phyloP scores from a whole-genome alignment of 1,284 basidiomycete species.

The Gomphus bonarii region DNA sequence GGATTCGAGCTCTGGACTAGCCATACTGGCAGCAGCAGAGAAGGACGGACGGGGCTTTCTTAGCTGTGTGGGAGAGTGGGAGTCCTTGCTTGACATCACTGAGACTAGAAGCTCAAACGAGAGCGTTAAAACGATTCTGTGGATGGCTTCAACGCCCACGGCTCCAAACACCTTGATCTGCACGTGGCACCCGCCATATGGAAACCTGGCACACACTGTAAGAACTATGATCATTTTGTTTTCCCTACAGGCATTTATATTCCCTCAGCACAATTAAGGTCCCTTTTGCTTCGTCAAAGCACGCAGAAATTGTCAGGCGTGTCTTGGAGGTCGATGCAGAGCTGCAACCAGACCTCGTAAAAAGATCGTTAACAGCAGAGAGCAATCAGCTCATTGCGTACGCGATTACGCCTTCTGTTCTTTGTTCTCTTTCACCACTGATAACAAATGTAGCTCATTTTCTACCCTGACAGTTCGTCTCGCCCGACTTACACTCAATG shows the following conservation, averaged over 20 bases:
- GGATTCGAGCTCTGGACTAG: slow-evolving; percentile 19
- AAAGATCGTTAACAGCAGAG: slow-evolving; percentile 56
- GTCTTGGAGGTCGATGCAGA: slow-evolving; percentile 81
- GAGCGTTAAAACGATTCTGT: not conserved
- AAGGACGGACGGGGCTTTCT: slow-evolving; percentile 31
- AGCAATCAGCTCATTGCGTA: slow-evolving; percentile 64
- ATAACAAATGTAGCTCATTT: slow-evolving; percentile 43
- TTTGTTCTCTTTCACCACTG: not conserved
- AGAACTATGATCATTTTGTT: not conserved
- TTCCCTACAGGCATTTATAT: not conserved
- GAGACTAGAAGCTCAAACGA: not conserved
- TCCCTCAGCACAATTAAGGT: slow-evolving; percentile 54
- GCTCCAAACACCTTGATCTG: not conserved
- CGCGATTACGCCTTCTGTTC: slow-evolving; percentile 8
- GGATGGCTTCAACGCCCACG: not conserved
- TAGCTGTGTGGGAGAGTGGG: slow-evolving; percentile 35
- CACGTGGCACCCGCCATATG: not conserved
- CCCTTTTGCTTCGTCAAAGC: slow-evolving; percentile 62
- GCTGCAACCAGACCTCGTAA: slow-evolving; percentile 69
- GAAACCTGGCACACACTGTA: slow-evolving; percentile 1
- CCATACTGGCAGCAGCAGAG: slow-evolving; percentile 15
- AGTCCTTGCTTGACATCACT: not conserved
- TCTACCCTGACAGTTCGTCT: slow-evolving; percentile 70
- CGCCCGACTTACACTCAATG: slow-evolving; percentile 73
- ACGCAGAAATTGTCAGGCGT: slow-evolving; percentile 70